Percentiles rank a stretch among this genome's conserved stretches.
phyloP scores from a whole-genome alignment of 2,329 filamentous ascomycete genomes.

The Acrodontium crateriforme region DNA sequence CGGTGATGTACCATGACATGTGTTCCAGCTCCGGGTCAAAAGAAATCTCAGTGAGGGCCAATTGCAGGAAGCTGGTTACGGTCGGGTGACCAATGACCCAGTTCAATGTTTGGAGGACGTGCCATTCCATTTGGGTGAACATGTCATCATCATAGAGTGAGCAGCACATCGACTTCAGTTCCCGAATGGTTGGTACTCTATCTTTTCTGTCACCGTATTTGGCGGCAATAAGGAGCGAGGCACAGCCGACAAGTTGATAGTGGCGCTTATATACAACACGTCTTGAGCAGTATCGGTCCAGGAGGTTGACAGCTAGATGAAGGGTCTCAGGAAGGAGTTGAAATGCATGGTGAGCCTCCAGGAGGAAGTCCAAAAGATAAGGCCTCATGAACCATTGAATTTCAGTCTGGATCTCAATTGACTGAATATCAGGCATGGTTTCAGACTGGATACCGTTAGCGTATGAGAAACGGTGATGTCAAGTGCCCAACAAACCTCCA shows the following conservation, averaged over 20 bases:
- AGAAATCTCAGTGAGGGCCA: slow-evolving; percentile 61
- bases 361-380: slow-evolving; percentile 93
- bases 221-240: slow-evolving; percentile 86
- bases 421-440: slow-evolving; percentile 88
- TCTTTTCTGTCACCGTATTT: slow-evolving; percentile 99
- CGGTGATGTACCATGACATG: slow-evolving; percentile 86
- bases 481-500: slow-evolving; percentile 53
- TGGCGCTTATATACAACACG: slow-evolving; percentile 98
- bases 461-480: slow-evolving; percentile 1
- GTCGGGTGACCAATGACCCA: slow-evolving; percentile 95
- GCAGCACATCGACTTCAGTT: slow-evolving; percentile 98
- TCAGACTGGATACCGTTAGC: slow-evolving; percentile 44
- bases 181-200: slow-evolving; percentile 89
- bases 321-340: slow-evolving; percentile 86
- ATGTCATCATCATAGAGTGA: slow-evolving; percentile 96
- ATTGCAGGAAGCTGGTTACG: slow-evolving; percentile 81
- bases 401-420: slow-evolving; percentile 97
- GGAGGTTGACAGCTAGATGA: slow-evolving; percentile 88
- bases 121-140: slow-evolving; percentile 99
- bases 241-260: slow-evolving; percentile 94
- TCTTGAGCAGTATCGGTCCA: slow-evolving; percentile 95
- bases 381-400: slow-evolving; percentile 99
- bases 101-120: slow-evolving; percentile 91
- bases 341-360: slow-evolving; percentile 93
- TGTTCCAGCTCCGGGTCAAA: slow-evolving; percentile 83